Percentiles rank a stretch among this genome's conserved stretches.
phyloP scores from a whole-genome alignment of 1,139 yeast genomes.

The Suhomyces bokatorum region DNA sequence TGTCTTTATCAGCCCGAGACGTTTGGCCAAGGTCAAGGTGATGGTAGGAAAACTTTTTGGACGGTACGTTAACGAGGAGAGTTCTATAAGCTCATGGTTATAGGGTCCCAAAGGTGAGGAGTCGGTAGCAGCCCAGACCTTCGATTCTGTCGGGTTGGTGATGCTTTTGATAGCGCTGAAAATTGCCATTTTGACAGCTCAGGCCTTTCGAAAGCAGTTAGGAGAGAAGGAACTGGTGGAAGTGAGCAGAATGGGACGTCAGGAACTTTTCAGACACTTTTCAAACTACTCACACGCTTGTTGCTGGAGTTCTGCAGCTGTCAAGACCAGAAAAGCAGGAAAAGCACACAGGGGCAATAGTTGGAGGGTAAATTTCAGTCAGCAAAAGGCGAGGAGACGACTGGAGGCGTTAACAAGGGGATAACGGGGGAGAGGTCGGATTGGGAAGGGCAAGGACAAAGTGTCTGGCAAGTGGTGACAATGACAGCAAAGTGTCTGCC shows the following conservation, averaged over 20 bases:
- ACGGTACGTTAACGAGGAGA: constrained; percentile 31
- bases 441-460: no score
- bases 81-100: constrained; percentile 36
- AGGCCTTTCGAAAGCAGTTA: not conserved
- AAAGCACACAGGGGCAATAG: not conserved
- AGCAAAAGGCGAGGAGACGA: no score
- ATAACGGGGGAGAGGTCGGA: no score
- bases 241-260: no score
- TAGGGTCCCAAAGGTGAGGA: constrained; percentile 43
- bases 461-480: no score
- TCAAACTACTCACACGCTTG: no score
- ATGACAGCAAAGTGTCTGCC: not conserved
- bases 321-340: not conserved
- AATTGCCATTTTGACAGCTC: not conserved
- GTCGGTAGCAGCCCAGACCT: constrained; percentile 30
- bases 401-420: no score
- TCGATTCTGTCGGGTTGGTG: constrained; percentile 17
- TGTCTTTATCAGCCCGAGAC: constrained; percentile 6
- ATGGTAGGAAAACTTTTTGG: constrained; percentile 19
- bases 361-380: no score
- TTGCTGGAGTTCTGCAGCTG: no score
- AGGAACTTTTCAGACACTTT: not conserved
- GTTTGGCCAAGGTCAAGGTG: constrained; percentile 16
- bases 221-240: not conserved
- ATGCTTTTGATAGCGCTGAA: constrained; percentile 7